Evolutionary conservation across 2,329 filamentous ascomycete species (phyloP), one percentile per base, ranked within the genome.

Genomic region (Pyrenochaeta sp.): DNA sequence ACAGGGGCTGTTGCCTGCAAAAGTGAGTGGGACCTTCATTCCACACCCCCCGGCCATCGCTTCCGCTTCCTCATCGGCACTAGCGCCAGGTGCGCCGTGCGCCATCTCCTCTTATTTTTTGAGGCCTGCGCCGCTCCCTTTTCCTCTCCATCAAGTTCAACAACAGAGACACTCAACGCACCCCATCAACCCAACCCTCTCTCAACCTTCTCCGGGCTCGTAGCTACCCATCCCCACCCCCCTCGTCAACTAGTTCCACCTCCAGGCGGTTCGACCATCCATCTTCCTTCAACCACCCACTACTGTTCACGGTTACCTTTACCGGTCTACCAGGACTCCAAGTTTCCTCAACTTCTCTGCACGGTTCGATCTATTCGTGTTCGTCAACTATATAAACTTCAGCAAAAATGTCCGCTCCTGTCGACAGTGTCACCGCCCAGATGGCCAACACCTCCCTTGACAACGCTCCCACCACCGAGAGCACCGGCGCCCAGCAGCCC

Each of bases 351-450:
- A 73, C 67, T 63, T 66, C 47, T 49, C 56, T 59, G 65, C 73
- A 76, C 72, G 71, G 40, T 63, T 65, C 64, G 59, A 59, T 65
- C 73, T 76, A 72, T 76, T 84, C 84, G 85, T 84, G 82, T 82
- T 80, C 80, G 80, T 82, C 80, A 83, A 82, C 80, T 77, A 79
- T 79, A 71, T 73, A 84, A 78, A 81, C 77, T 79, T 78, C 77
- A 77, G 77, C 77, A 82, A 92, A 83, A 81, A 98, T 98, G 94
- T 96, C 93, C 91, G 84, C 88, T 75, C 71, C 81, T 84, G 87
- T 92, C 85, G 90, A 91, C 83, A 89, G 91, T 86, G 87, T 90
- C 86, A 89, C 90, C 84, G 84, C 84, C 85, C 81, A 83, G 79
- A 81, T 90, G 85, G 86, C 88, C 80, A 86, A 85, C 80, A 85